A percentile compares a stretch with the other conserved stretches of the same genome.
phyloP scores from a whole-genome alignment of 345 rosid species.

The Cardamine occulta region DNA sequence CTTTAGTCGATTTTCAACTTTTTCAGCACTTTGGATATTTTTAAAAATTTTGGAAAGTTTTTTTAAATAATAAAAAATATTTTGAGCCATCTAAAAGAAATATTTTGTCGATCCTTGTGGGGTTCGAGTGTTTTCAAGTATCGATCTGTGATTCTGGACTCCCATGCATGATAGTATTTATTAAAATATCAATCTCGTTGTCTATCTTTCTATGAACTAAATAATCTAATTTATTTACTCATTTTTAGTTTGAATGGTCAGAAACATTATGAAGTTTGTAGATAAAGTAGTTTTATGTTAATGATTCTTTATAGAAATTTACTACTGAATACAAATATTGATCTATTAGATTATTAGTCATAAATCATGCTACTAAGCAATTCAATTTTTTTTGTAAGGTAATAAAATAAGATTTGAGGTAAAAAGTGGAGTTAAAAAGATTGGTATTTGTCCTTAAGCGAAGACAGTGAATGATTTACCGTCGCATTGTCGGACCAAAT shows the following conservation, averaged over 20 bases:
- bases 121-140: slow-evolving; percentile 39
- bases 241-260: slow-evolving; percentile 1
- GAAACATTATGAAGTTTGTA: neutral
- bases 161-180: slow-evolving; percentile 27
- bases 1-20: slow-evolving; percentile 23
- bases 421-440: neutral
- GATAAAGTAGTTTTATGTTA: slow-evolving; percentile 3
- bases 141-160: slow-evolving; percentile 40
- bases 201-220: neutral
- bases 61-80: neutral
- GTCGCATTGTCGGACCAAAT: slow-evolving; percentile 32
- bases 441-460: slow-evolving; percentile 28
- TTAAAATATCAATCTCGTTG: slow-evolving; percentile 29
- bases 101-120: slow-evolving; percentile 43
- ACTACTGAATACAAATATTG: neutral
- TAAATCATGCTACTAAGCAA: neutral
- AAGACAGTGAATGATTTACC: slow-evolving; percentile 28
- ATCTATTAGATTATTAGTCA: neutral
- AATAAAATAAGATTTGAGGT: neutral
- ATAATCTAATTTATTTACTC: slow-evolving; percentile 4
- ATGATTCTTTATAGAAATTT: neutral
- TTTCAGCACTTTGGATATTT: slow-evolving; percentile 23
- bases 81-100: slow-evolving; percentile 35
- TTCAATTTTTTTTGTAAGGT: neutral
- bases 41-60: neutral